phyloP scores from a whole-genome alignment of 75 land plant genomes.

The Pinus tabuliformis region DNA sequence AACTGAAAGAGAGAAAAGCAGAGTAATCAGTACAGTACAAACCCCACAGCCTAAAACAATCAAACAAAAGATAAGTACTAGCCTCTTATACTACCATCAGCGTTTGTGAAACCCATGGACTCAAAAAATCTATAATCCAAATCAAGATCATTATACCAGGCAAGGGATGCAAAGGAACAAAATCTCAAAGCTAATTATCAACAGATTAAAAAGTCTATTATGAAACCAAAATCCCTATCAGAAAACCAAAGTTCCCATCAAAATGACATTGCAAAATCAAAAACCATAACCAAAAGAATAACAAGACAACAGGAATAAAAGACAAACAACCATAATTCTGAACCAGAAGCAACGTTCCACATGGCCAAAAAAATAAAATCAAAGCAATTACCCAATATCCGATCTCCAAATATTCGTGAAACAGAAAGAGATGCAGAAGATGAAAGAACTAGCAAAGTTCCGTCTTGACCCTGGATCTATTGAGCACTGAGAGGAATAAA shows the following conservation, averaged over 20 bases:
- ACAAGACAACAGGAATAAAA: background rate
- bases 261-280: background rate
- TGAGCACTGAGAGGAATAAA: too few relatives aligned
- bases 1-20: background rate
- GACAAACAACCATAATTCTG: background rate
- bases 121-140: background rate
- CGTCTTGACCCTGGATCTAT: too few relatives aligned
- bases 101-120: slow-evolving; percentile 1
- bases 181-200: background rate
- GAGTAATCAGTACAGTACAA: background rate
- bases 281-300: background rate
- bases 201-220: background rate
- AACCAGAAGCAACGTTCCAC: background rate
- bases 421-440: background rate
- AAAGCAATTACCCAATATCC: background rate
- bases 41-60: background rate
- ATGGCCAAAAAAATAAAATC: background rate
- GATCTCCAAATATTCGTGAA: background rate
- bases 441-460: too few relatives aligned
- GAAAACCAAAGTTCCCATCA: background rate
- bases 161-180: background rate
- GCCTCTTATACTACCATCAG: background rate
- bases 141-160: background rate
- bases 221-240: background rate
- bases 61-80: background rate